A percentile compares a stretch with the other conserved stretches of the same genome.
These are phyloP conservation scores for Petrea volubilis DNA, from an alignment of 257 asterid genomes.

Conservation along the genomic window DNA sequence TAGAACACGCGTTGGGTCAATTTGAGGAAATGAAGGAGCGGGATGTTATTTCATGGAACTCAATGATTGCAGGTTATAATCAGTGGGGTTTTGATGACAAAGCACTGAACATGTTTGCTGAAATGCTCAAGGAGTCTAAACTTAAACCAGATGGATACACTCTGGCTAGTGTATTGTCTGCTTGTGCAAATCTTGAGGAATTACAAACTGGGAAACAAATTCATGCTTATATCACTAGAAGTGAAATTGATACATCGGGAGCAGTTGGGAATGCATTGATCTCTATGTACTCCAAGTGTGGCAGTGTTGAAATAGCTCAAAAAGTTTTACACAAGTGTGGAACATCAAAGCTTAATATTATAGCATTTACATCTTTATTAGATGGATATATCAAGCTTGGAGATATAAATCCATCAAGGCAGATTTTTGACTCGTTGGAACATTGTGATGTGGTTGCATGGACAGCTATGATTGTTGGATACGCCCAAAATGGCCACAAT, in stretches of 20 bases:
- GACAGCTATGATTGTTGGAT: conserved; percentile 94
- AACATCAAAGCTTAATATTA: conserved; percentile 42
- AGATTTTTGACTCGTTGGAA: conserved; percentile 62
- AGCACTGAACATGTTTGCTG: conserved; percentile 58
- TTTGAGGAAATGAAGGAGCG: conserved; percentile 67
- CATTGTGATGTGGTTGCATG: conserved; percentile 84
- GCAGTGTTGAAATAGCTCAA: conserved; percentile 58
- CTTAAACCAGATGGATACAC: conserved; percentile 67
- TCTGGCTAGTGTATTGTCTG: conserved; percentile 67
- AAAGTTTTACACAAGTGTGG: conserved; percentile 43
- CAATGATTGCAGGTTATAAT: conserved; percentile 77
- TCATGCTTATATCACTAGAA: conserved; percentile 63
- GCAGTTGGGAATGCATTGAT: conserved; percentile 77
- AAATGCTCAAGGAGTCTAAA: conserved; percentile 50
- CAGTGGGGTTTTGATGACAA: conserved; percentile 59
- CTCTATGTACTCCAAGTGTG: conserved; percentile 80
- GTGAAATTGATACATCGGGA: conserved; percentile 46
- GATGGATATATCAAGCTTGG: conserved; percentile 84
- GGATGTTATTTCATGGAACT: conserved; percentile 80
- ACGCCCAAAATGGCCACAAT: conserved; percentile 56
- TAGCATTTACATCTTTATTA: conserved; percentile 78
- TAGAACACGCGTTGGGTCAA: conserved; percentile 54
- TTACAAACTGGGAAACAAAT: conserved; percentile 63
- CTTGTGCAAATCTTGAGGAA: conserved; percentile 66
- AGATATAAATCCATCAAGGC: conserved; percentile 73